Evolutionary conservation across 2,329 filamentous ascomycete species (phyloP), one percentile per base, ranked within the genome.

Genomic region (Teratosphaeria nubilosa): DNA sequence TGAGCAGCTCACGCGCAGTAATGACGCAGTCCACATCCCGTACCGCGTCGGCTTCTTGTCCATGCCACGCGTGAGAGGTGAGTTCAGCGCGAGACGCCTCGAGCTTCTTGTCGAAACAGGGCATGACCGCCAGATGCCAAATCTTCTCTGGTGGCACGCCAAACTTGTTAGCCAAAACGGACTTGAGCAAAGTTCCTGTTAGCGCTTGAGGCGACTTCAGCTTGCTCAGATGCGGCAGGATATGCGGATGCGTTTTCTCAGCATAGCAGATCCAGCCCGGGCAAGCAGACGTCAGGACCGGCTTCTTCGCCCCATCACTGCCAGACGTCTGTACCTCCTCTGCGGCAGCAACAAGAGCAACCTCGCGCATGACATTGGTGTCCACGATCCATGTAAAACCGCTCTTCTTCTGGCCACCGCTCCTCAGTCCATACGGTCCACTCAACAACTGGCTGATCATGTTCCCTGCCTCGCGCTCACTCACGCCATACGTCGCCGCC

Each of bases 241-340:
- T 85, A 69, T 96, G 87, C 1, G 94, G 91, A 69, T 99, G 94
- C 57, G 92, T 97, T 76, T 99, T 97, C 73, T 99, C 94, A 27
- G 92, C 92, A 69, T 99, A 99, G 75, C 94, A 99, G 58, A 99
- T 92, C 91, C 95, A 99, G 7, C 94, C 94, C 0, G 94, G 94
- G 72, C 94, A 99, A 22, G 90, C 90, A 3, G 91, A 91, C 9
- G 91, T 90, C 51, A 99, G 80, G 31, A 92, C 84, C 0, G 90
- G 88, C 61, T 75, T 75, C 66, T 78, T 80, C 3, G 75, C 75
- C 70, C 68, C 85, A 37, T 73, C 73, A 2, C 14, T 13, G 6
- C 65, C 62, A n/a, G 69, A 66, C 5, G 69, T 65, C 27, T 71
- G 65, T 13, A 78, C 76, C 66, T 80, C 77, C 59, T 80, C 76